Evolutionary conservation across 257 asterid species (phyloP).

Genomic region (Jacaranda mimosifolia): DNA sequence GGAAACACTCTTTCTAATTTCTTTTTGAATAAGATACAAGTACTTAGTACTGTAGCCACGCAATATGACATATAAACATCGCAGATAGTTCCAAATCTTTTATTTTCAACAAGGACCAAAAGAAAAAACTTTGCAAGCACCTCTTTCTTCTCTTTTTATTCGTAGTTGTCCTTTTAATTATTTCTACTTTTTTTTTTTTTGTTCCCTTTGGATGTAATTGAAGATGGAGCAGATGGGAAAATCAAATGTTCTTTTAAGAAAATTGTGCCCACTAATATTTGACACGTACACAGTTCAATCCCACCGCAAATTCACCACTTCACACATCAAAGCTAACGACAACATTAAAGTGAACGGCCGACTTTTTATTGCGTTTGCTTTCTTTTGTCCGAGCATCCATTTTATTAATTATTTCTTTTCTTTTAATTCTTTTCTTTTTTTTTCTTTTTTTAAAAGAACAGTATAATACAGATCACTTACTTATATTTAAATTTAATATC

Average conservation of each 20-base stretch:
- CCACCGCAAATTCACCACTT: slow-evolving; percentile 38
- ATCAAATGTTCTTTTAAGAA: background rate
- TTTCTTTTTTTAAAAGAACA: too few relatives aligned
- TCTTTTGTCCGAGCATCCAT: too few relatives aligned
- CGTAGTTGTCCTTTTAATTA: background rate
- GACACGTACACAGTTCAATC: slow-evolving; percentile 28
- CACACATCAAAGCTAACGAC: slow-evolving; percentile 34
- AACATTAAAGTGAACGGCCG: slow-evolving; percentile 8
- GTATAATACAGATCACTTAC: too few relatives aligned
- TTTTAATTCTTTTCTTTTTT: too few relatives aligned
- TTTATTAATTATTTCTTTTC: too few relatives aligned
- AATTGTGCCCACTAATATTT: slow-evolving; percentile 10
- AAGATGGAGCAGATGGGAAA: background rate
- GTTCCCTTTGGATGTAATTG: background rate
- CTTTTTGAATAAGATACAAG: too few relatives aligned
- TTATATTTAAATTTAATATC: too few relatives aligned
- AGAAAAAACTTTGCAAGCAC: background rate
- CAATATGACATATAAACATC: too few relatives aligned
- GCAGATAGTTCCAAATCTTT: too few relatives aligned
- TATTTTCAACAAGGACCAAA: too few relatives aligned
- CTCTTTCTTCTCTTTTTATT: slow-evolving; percentile 7
- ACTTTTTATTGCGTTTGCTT: slow-evolving; percentile 16
- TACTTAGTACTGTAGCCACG: too few relatives aligned
- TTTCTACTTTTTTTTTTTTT: background rate
- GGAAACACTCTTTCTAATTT: too few relatives aligned